A percentile compares a stretch with the other conserved stretches of the same genome.
Evolutionary conservation across 1,139 yeast genomes (phyloP).

Genomic region (Kodamaea fungicola): DNA sequence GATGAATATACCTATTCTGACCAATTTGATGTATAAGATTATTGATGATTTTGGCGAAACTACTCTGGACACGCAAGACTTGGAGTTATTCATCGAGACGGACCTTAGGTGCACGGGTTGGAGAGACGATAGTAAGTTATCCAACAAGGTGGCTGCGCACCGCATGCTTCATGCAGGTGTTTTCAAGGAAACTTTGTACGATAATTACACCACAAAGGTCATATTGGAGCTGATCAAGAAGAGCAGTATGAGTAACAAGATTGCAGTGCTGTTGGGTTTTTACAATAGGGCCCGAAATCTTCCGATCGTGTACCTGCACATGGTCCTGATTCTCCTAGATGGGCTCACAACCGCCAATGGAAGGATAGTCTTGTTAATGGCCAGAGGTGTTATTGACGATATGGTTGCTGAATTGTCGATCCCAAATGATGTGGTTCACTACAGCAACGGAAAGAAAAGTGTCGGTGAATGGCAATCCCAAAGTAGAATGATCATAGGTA

Average conservation of each 20-base stretch:
- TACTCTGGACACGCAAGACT: slow-evolving; percentile 23
- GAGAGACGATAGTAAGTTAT: slow-evolving; percentile 28
- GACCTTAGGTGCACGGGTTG: slow-evolving; percentile 31
- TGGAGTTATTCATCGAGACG: slow-evolving; percentile 31
- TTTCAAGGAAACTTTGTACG: slow-evolving; percentile 5
- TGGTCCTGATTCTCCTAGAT: slow-evolving; percentile 9
- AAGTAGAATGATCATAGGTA: slow-evolving; percentile 19
- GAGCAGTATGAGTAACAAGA: slow-evolving; percentile 10
- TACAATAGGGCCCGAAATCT: slow-evolving; percentile 14
- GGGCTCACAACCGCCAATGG: slow-evolving; percentile 9
- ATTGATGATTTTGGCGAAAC: slow-evolving; percentile 36
- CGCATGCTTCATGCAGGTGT: slow-evolving; percentile 10
- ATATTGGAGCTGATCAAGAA: slow-evolving; percentile 13
- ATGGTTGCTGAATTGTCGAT: slow-evolving; percentile 19
- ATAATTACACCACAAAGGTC: slow-evolving; percentile 13
- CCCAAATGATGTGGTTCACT: slow-evolving; percentile 19
- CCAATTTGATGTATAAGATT: slow-evolving; percentile 26
- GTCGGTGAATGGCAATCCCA: slow-evolving; percentile 29
- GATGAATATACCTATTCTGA: slow-evolving; percentile 33
- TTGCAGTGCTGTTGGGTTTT: slow-evolving; percentile 14
- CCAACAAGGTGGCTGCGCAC: slow-evolving; percentile 29
- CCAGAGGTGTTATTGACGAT: slow-evolving; percentile 25
- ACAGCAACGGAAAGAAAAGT: slow-evolving; percentile 9
- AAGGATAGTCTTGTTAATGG: slow-evolving; percentile 12
- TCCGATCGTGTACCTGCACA: slow-evolving; percentile 12